phyloP scores from a whole-genome alignment of 768 basidiomycete genomes.

The Cystofilobasidium macerans region DNA sequence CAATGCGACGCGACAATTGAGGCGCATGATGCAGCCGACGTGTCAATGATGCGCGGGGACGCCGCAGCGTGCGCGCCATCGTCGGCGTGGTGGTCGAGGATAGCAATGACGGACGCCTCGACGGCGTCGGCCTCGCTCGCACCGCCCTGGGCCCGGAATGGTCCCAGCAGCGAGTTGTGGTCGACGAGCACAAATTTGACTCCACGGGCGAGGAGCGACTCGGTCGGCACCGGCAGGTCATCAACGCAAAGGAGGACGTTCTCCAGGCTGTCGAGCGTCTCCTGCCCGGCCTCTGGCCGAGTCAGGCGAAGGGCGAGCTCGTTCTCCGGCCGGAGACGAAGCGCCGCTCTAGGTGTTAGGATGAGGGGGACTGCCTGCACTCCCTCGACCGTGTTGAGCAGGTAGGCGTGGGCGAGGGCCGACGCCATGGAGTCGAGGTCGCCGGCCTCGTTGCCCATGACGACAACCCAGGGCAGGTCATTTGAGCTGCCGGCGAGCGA shows the following conservation, averaged over 20 bases:
- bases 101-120: constrained; percentile 49
- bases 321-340: constrained; percentile 79
- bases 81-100: constrained; percentile 89
- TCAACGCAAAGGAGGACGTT: constrained; percentile 47
- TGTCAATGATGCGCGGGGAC: constrained; percentile 53
- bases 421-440: constrained; percentile 86
- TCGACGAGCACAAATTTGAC: constrained; percentile 72
- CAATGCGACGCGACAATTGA: constrained; percentile 53
- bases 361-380: constrained; percentile 54
- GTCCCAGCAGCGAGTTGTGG: constrained; percentile 59
- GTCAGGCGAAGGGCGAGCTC: constrained; percentile 50
- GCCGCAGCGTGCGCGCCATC: constrained; percentile 55
- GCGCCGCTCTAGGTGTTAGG: constrained; percentile 56
- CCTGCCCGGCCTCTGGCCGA: constrained; percentile 40
- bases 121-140: constrained; percentile 31
- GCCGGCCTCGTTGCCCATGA: constrained; percentile 94
- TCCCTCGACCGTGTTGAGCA: constrained; percentile 50
- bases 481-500: constrained; percentile 45
- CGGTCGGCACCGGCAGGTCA: constrained; percentile 45
- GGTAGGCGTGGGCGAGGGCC: constrained; percentile 72
- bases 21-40: constrained; percentile 60
- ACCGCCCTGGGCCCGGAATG: constrained; percentile 30
- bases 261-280: constrained; percentile 44
- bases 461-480: constrained; percentile 62
- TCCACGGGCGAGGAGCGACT: constrained; percentile 45